phyloP scores from a whole-genome alignment of 495 filamentous ascomycete genomes.

The Aspergillus nidulans region DNA sequence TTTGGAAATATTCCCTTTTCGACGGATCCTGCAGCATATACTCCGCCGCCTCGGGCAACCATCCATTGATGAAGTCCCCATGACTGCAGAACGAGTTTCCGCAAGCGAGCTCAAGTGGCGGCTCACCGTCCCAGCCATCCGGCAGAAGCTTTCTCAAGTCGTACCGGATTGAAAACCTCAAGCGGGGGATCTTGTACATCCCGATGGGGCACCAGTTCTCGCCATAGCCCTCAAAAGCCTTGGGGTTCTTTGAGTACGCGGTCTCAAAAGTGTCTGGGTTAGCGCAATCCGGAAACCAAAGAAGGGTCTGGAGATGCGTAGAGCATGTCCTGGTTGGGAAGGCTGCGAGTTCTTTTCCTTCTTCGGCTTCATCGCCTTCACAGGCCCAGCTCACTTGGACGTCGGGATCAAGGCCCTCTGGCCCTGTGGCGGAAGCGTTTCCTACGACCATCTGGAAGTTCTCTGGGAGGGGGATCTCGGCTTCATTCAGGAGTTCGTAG shows the following conservation, averaged over 20 bases:
- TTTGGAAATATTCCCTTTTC: constrained; percentile 9
- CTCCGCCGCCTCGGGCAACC: constrained; percentile 19
- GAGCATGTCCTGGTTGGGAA: constrained; percentile 20
- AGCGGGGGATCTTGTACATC: constrained; percentile 15
- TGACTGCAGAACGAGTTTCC: constrained; percentile 18
- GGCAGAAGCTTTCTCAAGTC: constrained; percentile 14
- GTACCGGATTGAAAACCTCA: constrained; percentile 22
- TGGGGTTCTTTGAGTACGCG: constrained; percentile 18
- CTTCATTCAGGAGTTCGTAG: constrained; percentile 13
- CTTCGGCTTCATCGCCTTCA: constrained; percentile 9
- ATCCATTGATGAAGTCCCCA: constrained; percentile 23
- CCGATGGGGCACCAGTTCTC: constrained; percentile 14
- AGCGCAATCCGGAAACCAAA: constrained; percentile 20
- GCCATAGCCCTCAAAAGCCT: background rate
- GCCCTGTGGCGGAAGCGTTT: constrained; percentile 13
- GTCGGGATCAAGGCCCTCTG: constrained; percentile 6
- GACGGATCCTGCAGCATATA: constrained; percentile 12
- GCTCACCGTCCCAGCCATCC: constrained; percentile 14
- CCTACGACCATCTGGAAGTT: constrained; percentile 14
- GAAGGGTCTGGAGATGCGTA: constrained; percentile 17
- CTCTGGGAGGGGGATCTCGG: constrained; percentile 20
- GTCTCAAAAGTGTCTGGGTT: constrained; percentile 17
- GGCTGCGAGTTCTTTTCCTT: constrained; percentile 9
- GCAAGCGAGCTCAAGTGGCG: constrained; percentile 17
- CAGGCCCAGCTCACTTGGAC: constrained; percentile 20